Evolutionary conservation across 2,329 filamentous ascomycete genomes (phyloP).

Genomic region (Pyricularia grisea): DNA sequence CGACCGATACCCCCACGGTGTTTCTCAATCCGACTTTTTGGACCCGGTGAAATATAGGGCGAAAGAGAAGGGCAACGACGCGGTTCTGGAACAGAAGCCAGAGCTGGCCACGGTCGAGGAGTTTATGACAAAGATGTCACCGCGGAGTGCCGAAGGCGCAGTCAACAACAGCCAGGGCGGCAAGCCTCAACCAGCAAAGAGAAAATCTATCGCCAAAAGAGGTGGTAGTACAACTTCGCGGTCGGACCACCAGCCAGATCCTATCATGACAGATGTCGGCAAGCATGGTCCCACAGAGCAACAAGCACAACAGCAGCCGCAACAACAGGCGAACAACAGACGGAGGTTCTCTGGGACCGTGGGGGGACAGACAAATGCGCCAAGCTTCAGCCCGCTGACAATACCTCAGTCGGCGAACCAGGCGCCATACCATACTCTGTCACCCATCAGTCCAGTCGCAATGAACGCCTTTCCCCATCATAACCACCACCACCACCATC

Average conservation of each 20-base stretch:
- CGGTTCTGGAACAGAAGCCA: conserved; percentile 77
- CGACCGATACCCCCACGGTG: conserved; percentile 84
- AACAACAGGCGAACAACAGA: conserved; percentile 24
- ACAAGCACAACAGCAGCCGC: conserved; percentile 23
- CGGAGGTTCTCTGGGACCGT: conserved; percentile 30
- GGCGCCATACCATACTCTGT: conserved; percentile 35
- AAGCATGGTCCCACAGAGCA: conserved; percentile 13
- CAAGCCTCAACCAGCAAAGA: conserved; percentile 19
- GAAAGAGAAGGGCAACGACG: conserved; percentile 76
- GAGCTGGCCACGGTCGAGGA: conserved; percentile 89
- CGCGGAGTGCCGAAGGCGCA: conserved; percentile 36
- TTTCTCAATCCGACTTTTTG: conserved; percentile 74
- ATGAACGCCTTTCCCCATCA: conserved; percentile 24
- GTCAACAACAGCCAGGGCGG: conserved; percentile 7
- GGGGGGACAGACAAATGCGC: conserved; percentile 29
- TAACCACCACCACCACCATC: conserved; percentile 20
- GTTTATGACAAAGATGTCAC: conserved; percentile 76
- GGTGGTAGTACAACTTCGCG: conserved; percentile 20
- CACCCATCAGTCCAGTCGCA: conserved; percentile 42
- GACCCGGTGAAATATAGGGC: conserved; percentile 59
- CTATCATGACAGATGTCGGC: conserved; percentile 24
- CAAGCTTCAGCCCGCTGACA: conserved; percentile 31
- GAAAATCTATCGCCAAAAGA: conserved; percentile 27
- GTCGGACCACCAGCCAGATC: conserved; percentile 25
- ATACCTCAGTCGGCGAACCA: conserved; percentile 26